These are phyloP conservation scores for Powellomyces hirtus DNA, from an alignment of 192 early-diverging fungal genomes.

Conservation along the genomic window DNA sequence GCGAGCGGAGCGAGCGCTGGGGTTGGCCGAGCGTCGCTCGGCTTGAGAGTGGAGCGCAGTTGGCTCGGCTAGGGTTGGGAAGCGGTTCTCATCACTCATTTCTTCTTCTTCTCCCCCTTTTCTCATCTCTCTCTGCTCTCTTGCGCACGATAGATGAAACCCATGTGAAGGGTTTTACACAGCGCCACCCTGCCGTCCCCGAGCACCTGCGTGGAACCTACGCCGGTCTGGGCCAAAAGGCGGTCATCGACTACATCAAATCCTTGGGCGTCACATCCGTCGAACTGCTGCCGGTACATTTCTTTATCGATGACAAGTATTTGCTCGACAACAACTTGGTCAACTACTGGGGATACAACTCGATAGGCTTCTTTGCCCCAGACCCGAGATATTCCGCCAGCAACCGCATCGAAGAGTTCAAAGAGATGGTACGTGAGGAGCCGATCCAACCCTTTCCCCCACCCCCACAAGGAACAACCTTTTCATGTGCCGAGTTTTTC, in stretches of 20 bases:
- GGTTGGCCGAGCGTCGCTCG: too few relatives aligned
- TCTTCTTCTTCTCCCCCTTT: too few relatives aligned
- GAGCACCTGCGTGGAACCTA: slow-evolving; percentile 25
- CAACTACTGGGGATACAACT: slow-evolving; percentile 33
- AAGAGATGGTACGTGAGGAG: slow-evolving; percentile 23
- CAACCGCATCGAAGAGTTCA: slow-evolving; percentile 24
- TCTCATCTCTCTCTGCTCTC: background rate
- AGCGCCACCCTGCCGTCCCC: slow-evolving; percentile 24
- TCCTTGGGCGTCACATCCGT: slow-evolving; percentile 26
- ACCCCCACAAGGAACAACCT: too few relatives aligned
- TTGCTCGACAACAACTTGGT: slow-evolving; percentile 24
- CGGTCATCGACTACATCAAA: slow-evolving; percentile 27
- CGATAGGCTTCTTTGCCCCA: slow-evolving; percentile 25
- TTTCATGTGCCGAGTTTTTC: too few relatives aligned
- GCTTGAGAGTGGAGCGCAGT: too few relatives aligned
- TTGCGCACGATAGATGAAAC: slow-evolving; percentile 13
- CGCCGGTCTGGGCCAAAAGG: slow-evolving; percentile 15
- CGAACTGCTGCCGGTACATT: slow-evolving; percentile 26
- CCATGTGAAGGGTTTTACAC: slow-evolving; percentile 26
- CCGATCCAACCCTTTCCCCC: too few relatives aligned
- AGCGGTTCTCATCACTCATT: too few relatives aligned
- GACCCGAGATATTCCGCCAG: slow-evolving; percentile 26
- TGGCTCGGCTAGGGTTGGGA: too few relatives aligned
- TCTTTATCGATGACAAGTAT: slow-evolving; percentile 31
- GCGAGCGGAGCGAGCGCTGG: too few relatives aligned